Conservation (phyloP, 1,284 basidiomycete genomes). For the Marasmius oreades region DNA sequence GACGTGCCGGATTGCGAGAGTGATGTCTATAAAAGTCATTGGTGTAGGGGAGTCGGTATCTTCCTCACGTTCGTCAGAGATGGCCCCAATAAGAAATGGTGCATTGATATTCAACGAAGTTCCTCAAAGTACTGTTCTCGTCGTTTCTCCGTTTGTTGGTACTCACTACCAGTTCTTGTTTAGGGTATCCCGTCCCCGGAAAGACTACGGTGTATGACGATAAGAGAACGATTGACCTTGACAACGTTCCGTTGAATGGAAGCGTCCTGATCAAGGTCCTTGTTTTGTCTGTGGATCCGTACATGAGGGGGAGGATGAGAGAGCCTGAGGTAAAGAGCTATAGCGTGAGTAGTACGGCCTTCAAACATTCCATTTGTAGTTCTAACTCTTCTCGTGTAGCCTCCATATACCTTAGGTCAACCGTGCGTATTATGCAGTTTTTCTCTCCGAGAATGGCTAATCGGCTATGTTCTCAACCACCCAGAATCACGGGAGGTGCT, state of each 20-base stretch:
- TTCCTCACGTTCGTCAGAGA: no score
- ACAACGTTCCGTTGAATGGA: conserved; percentile 31
- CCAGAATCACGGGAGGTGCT: conserved; percentile 32
- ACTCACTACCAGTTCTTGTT: background rate
- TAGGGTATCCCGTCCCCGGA: conserved; percentile 25
- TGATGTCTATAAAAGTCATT: no score
- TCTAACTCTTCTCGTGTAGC: conserved; percentile 5
- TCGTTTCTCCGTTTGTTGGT: background rate
- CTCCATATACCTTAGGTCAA: conserved; percentile 33
- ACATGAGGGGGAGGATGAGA: conserved; percentile 41
- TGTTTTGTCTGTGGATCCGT: conserved; percentile 44
- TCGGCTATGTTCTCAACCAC: background rate
- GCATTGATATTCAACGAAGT: no score
- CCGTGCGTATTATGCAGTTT: conserved; percentile 27
- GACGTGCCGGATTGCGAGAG: no score
- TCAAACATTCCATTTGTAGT: background rate
- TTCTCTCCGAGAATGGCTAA: background rate
- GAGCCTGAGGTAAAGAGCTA: conserved; percentile 23
- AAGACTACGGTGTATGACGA: conserved; percentile 28
- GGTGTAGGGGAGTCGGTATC: no score
- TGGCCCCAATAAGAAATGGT: no score
- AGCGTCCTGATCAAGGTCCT: conserved; percentile 37
- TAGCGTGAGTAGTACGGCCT: conserved; percentile 16
- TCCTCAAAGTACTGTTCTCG: background rate
- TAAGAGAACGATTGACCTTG: conserved; percentile 34